A percentile compares a stretch with the other conserved stretches of the same genome.
These are phyloP conservation scores for Plantago elongata DNA, from an alignment of 257 asterid genomes.

Conservation along the genomic window DNA sequence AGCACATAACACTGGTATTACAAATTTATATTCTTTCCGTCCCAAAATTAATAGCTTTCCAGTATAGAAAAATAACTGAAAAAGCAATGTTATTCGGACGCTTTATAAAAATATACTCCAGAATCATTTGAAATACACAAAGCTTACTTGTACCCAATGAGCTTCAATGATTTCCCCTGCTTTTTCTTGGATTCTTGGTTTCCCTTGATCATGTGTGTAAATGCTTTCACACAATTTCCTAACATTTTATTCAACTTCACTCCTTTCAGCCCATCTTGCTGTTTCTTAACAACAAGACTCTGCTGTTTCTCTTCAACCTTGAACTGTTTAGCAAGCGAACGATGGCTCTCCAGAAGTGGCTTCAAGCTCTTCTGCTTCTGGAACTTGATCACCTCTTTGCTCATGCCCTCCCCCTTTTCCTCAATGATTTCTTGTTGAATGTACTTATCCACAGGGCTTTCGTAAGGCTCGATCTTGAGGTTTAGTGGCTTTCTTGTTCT, in stretches of 20 bases:
- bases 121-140: neutral
- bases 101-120: neutral
- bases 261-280: slow-evolving; percentile 19
- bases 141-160: slow-evolving; percentile 13
- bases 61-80: neutral
- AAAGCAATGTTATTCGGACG: neutral
- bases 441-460: slow-evolving; percentile 4
- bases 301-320: slow-evolving; percentile 39
- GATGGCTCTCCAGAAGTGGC: slow-evolving; percentile 35
- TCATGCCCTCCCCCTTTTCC: slow-evolving; percentile 10
- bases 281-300: slow-evolving; percentile 21
- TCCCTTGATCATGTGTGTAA: slow-evolving; percentile 52
- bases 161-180: slow-evolving; percentile 23
- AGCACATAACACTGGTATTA: too few species aligned
- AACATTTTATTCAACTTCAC: slow-evolving; percentile 33
- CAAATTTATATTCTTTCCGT: too few species aligned
- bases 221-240: slow-evolving; percentile 31
- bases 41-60: neutral
- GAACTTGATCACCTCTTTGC: neutral
- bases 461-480: slow-evolving; percentile 15
- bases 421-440: slow-evolving; percentile 2
- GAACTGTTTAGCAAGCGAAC: slow-evolving; percentile 43
- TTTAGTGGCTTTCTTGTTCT: slow-evolving; percentile 48
- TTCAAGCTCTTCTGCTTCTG: slow-evolving; percentile 38
- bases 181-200: slow-evolving; percentile 37